These are phyloP conservation scores for Psilocybe azurescens DNA, from an alignment of 768 basidiomycete species.

Conservation along the genomic window DNA sequence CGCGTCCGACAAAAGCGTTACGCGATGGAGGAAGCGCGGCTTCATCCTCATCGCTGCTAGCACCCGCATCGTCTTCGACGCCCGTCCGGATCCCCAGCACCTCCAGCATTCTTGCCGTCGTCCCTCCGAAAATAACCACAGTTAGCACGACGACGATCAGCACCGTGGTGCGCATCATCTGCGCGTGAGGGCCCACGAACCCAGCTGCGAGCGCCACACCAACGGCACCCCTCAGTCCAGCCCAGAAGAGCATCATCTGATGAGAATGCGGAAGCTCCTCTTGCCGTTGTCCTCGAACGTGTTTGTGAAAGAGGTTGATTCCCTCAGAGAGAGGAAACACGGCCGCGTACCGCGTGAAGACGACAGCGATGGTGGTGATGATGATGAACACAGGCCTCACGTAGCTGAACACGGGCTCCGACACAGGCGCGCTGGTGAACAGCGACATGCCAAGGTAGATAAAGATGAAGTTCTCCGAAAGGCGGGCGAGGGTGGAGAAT, in stretches of 20 bases:
- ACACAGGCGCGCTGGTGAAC: slow-evolving; percentile 87
- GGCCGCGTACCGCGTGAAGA: slow-evolving; percentile 94
- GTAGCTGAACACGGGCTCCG: slow-evolving; percentile 79
- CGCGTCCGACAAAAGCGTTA: slow-evolving; percentile 39
- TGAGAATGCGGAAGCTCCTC: slow-evolving; percentile 98
- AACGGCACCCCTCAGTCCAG: slow-evolving; percentile 94
- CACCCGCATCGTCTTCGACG: slow-evolving; percentile 88
- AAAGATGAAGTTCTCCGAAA: slow-evolving; percentile 99
- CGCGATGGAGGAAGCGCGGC: slow-evolving; percentile 31
- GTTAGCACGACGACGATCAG: slow-evolving; percentile 96
- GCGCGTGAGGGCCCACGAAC: slow-evolving; percentile 92
- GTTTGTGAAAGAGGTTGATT: slow-evolving; percentile 91
- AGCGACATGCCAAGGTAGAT: slow-evolving; percentile 96
- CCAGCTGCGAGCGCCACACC: slow-evolving; percentile 97
- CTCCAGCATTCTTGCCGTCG: slow-evolving; percentile 96
- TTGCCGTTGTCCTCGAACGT: slow-evolving; percentile 81
- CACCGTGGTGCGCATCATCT: slow-evolving; percentile 91
- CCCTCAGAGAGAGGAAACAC: slow-evolving; percentile 95
- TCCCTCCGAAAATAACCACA: slow-evolving; percentile 94
- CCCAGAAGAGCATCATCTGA: slow-evolving; percentile 99
- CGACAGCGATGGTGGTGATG: slow-evolving; percentile 89
- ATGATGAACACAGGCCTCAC: slow-evolving; percentile 96
- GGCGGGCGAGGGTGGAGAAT: slow-evolving; percentile 90
- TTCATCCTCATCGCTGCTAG: slow-evolving; percentile 61
- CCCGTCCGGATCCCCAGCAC: slow-evolving; percentile 95